Evolutionary conservation across 441 rosid genomes (phyloP).

Genomic region (Pelargonium fulgidum): DNA sequence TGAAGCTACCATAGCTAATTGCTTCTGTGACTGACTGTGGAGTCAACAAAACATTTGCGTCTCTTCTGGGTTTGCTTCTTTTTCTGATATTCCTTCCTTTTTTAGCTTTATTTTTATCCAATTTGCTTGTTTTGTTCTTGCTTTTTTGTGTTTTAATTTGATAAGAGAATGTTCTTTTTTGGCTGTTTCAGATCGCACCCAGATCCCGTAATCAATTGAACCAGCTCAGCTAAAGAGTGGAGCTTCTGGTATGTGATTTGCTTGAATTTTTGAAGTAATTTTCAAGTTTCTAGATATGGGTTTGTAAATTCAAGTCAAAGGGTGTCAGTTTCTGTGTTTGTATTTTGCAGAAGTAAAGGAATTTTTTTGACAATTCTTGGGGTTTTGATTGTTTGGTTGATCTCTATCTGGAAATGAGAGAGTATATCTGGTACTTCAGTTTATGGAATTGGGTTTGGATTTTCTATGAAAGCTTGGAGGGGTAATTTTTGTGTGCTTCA

Average conservation of each 20-base stretch:
- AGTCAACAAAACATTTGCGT: neutral
- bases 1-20: neutral
- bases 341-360: neutral
- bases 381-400: neutral
- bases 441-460: neutral
- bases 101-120: neutral
- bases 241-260: neutral
- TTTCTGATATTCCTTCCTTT: neutral
- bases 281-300: neutral
- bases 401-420: neutral
- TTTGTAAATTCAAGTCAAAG: neutral
- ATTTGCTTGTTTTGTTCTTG: too few relatives aligned
- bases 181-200: constrained; percentile 1
- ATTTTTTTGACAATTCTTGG: neutral
- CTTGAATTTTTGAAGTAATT: neutral
- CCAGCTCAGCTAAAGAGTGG: neutral
- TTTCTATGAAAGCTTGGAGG: neutral
- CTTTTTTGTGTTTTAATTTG: neutral
- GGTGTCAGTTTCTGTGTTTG: neutral
- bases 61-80: neutral
- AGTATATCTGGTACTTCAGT: neutral
- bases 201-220: neutral
- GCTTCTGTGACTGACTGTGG: neutral
- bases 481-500: neutral
- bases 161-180: neutral